A percentile compares a stretch with the other conserved stretches of the same genome.
Conservation (phyloP, 2,329 filamentous ascomycete species). For the Domatiomyces globalis region DNA sequence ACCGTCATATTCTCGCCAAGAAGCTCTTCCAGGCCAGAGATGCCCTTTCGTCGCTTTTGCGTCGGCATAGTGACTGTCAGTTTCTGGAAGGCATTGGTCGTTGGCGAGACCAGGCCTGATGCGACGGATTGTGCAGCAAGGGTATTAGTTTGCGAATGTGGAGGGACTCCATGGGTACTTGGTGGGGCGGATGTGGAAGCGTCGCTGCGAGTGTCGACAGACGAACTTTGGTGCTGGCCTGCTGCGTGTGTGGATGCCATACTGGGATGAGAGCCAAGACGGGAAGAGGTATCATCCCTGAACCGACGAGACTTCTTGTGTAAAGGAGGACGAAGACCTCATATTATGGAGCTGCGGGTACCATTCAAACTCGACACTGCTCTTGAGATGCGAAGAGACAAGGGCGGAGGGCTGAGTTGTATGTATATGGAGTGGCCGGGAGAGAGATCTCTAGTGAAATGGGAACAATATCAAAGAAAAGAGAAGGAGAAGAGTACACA, state of each 20-base stretch:
- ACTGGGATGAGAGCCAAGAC: not conserved
- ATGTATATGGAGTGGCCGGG: not conserved
- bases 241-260: not conserved
- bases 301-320: too few species aligned
- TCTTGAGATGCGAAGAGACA: not conserved
- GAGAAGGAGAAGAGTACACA: not conserved
- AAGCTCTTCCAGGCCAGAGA: not conserved
- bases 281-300: not conserved
- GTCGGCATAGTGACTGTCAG: not conserved
- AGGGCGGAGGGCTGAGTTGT: not conserved
- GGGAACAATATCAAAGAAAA: not conserved
- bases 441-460: not conserved
- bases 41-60: not conserved
- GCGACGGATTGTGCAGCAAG: not conserved
- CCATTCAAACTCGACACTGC: too few species aligned
- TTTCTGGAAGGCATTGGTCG: not conserved
- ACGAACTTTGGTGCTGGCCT: not conserved
- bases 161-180: not conserved
- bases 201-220: too few species aligned
- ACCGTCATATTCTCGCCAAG: not conserved
- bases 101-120: not conserved
- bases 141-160: not conserved
- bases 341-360: too few species aligned
- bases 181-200: too few species aligned
- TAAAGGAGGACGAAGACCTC: too few species aligned